Base-by-base conservation (phyloP, 805 yeast genomes). In the Scheffersomyces coipomensis region DNA sequence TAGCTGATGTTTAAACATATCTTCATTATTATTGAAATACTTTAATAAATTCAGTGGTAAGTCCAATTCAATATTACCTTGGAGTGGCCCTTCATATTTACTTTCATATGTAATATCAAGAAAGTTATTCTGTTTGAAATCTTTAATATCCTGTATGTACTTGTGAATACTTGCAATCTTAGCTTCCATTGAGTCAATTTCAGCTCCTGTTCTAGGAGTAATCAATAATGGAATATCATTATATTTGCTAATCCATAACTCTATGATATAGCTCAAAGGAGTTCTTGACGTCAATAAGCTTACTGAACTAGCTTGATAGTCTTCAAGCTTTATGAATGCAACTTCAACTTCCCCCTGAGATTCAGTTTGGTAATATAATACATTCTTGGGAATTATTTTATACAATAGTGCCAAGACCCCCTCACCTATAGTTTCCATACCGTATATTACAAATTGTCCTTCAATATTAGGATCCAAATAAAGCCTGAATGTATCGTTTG, bases 371-470 rank as follows among this genome's bases (percentile, higher is more conserved):
- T 64, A 63, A 38, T 53, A 53, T 7, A 63, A 38, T 8, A 50
- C 52, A 37, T 57, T 52, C 23, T 52, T 58, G 6, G 68, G 65
- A 4, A 46, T 40, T 4, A 56, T 39, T 34, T 56, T 56, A 39
- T 56, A 60, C 3, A 52, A 49, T 2, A 64, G 29, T 5, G 58
- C 41, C 11, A 57, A 17, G 4, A 61, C 34, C 4, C 59, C 60
- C 33, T 46, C 47, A 8, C 37, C 30, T 16, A 45, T 42, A 16
- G 51, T 32, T 10, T 48, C 48, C 15, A 48, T 47, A 2, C 62
- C 66, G 29, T 53, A 58, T 26, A 52, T 55, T 8, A 58, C 44
- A 19, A 63, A 52, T 19, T 48, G 47, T 1, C 68, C 69, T 25
- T 58, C 68, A 5, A 51, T 41, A 2, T 44, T 42, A 5, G 51